These are phyloP conservation scores for Colletotrichum costaricense DNA, from an alignment of 2,329 filamentous ascomycete genomes.

Conservation along the genomic window DNA sequence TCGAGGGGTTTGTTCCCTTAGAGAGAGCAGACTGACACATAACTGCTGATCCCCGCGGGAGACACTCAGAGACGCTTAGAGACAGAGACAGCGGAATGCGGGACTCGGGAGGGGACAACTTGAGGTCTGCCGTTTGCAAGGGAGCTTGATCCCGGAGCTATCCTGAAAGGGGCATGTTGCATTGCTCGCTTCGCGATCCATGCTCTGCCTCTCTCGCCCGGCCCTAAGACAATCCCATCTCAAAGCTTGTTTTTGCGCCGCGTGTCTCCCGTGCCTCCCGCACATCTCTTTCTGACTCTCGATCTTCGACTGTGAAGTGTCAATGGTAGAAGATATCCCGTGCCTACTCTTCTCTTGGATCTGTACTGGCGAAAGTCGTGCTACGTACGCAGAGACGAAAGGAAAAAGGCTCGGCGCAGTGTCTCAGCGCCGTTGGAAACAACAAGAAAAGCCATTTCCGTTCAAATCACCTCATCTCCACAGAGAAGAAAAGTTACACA, in stretches of 20 bases:
- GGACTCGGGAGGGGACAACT: neutral
- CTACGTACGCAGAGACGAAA: neutral
- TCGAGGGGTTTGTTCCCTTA: neutral
- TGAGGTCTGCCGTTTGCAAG: slow-evolving; percentile 9
- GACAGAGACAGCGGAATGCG: neutral
- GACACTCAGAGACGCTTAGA: neutral
- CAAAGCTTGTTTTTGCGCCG: neutral
- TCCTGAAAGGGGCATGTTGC: slow-evolving; percentile 3
- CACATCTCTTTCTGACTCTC: neutral
- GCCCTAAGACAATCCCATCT: neutral
- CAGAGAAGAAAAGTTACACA: neutral
- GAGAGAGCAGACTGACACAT: neutral
- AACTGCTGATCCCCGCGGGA: neutral
- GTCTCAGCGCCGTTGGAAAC: neutral
- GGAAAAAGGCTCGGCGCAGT: neutral
- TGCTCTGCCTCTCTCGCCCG: neutral
- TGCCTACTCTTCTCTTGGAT: neutral
- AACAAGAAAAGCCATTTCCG: neutral
- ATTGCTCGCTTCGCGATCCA: slow-evolving; percentile 18
- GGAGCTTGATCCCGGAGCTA: slow-evolving; percentile 16
- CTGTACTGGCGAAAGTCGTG: neutral
- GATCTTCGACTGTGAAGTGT: neutral
- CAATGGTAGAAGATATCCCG: neutral
- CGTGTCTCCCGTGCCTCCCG: neutral
- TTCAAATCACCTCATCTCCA: neutral